Percentiles rank a stretch among this genome's conserved stretches.
These are phyloP conservation scores for Melastoma candidum DNA, from an alignment of 441 rosid genomes.

Conservation along the genomic window DNA sequence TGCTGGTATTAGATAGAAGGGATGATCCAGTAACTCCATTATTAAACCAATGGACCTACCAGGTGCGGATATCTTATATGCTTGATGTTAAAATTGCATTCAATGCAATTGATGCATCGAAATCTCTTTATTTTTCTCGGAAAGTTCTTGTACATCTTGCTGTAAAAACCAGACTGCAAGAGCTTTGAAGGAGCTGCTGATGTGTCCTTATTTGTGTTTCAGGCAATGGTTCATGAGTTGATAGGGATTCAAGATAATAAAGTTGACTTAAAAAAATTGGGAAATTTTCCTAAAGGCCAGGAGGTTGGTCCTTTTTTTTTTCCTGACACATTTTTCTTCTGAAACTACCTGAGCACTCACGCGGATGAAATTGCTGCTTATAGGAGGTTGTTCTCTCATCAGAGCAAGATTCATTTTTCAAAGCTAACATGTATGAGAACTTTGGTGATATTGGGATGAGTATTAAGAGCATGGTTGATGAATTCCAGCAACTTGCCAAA, in stretches of 20 bases:
- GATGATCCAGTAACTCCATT: constrained; percentile 94
- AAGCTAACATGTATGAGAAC: constrained; percentile 82
- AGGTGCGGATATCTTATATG: constrained; percentile 34
- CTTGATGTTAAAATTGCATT: neutral
- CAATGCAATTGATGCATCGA: too few species aligned
- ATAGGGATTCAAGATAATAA: constrained; percentile 88
- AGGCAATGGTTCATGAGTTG: constrained; percentile 97
- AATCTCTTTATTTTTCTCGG: too few species aligned
- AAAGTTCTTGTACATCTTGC: constrained; percentile 5
- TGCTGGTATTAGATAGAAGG: constrained; percentile 81
- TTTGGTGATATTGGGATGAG: constrained; percentile 98
- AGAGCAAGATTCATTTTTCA: constrained; percentile 85
- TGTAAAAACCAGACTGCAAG: constrained; percentile 3
- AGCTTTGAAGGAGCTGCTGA: constrained; percentile 14
- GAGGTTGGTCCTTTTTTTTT: constrained; percentile 36
- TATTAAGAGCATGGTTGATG: constrained; percentile 93
- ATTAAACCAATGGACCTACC: constrained; percentile 94
- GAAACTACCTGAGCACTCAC: neutral
- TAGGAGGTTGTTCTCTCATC: constrained; percentile 96
- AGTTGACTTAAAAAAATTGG: constrained; percentile 68
- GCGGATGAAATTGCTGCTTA: constrained; percentile 2
- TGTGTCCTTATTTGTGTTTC: constrained; percentile 10
- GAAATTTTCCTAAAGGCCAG: constrained; percentile 68
- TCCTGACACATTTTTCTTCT: neutral
- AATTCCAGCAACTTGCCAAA: constrained; percentile 91